Evolutionary conservation across 2,329 filamentous ascomycete species (phyloP).

Genomic region (Colletotrichum liaoningense): DNA sequence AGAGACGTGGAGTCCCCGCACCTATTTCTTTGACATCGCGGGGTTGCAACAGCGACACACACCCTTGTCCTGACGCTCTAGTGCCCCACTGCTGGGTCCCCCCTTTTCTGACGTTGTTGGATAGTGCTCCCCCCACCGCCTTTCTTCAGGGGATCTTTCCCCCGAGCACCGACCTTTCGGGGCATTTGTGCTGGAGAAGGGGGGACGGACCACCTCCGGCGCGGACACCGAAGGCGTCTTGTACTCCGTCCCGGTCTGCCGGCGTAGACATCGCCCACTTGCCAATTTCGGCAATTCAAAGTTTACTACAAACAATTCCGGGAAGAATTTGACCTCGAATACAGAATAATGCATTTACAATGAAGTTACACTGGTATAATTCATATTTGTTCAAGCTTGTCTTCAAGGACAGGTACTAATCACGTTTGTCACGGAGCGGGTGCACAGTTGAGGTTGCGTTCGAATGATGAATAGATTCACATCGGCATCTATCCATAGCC

Average conservation of each 20-base stretch:
- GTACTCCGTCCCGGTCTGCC: background rate
- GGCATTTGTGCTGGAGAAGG: background rate
- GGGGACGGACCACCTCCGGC: background rate
- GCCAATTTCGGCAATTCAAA: background rate
- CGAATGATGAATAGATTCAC: slow-evolving; percentile 60
- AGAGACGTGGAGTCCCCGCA: slow-evolving; percentile 31
- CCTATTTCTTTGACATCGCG: slow-evolving; percentile 20
- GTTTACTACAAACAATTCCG: no score
- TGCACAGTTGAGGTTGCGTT: background rate
- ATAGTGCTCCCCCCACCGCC: slow-evolving; percentile 1
- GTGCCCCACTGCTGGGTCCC: background rate
- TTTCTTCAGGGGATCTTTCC: slow-evolving; percentile 26
- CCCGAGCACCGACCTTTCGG: slow-evolving; percentile 21
- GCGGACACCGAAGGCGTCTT: background rate
- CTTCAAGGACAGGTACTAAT: no score
- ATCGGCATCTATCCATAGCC: slow-evolving; percentile 59
- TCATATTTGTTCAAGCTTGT: no score
- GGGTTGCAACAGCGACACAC: slow-evolving; percentile 22
- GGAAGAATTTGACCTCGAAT: no score
- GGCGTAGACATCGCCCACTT: background rate
- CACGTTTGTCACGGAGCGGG: no score
- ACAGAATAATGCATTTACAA: no score
- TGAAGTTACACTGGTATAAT: fast-evolving
- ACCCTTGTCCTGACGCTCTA: slow-evolving; percentile 1
- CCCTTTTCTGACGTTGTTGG: slow-evolving; percentile 22